phyloP scores from a whole-genome alignment of 495 filamentous ascomycete genomes.

The Clohesyomyces aquaticus region DNA sequence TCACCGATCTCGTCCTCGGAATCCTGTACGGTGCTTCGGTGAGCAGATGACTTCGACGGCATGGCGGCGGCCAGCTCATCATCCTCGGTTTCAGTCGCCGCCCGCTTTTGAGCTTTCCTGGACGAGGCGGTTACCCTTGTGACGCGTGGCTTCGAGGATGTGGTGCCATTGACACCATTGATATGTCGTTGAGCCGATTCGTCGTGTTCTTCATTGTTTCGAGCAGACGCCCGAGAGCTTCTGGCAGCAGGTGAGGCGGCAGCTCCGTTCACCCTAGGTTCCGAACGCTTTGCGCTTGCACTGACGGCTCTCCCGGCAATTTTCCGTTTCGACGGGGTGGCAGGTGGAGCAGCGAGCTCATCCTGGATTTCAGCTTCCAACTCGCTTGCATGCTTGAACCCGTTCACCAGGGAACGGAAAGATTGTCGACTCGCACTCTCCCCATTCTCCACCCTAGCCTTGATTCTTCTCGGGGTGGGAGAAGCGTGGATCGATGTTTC shows the following conservation, averaged over 20 bases:
- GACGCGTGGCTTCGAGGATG: not conserved
- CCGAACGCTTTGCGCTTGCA: slow-evolving; percentile 3
- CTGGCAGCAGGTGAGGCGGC: not conserved
- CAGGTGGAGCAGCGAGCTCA: slow-evolving; percentile 22
- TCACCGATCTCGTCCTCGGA: slow-evolving; percentile 24
- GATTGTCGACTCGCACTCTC: slow-evolving; percentile 13
- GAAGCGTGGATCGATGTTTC: too few species aligned
- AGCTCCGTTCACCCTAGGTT: not conserved
- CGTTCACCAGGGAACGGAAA: slow-evolving; percentile 7
- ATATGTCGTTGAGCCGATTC: not conserved
- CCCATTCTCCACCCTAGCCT: not conserved
- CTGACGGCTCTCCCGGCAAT: not conserved
- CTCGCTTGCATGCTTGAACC: slow-evolving; percentile 3
- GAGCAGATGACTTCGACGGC: slow-evolving; percentile 10
- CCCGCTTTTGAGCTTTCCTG: slow-evolving; percentile 2
- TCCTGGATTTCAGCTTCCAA: slow-evolving; percentile 21
- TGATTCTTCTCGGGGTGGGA: slow-evolving; percentile 4
- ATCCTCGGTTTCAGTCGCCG: not conserved
- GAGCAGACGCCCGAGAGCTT: not conserved
- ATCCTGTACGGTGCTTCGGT: slow-evolving; percentile 10
- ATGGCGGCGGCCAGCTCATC: slow-evolving; percentile 14
- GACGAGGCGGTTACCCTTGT: not conserved
- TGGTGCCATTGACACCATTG: slow-evolving; percentile 1
- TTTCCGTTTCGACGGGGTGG: slow-evolving; percentile 24
- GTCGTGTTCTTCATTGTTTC: not conserved